Evolutionary conservation across 1,139 yeast species (phyloP), one percentile per base, ranked within the genome.

Genomic region (Protomyces arabidopsidicola): DNA sequence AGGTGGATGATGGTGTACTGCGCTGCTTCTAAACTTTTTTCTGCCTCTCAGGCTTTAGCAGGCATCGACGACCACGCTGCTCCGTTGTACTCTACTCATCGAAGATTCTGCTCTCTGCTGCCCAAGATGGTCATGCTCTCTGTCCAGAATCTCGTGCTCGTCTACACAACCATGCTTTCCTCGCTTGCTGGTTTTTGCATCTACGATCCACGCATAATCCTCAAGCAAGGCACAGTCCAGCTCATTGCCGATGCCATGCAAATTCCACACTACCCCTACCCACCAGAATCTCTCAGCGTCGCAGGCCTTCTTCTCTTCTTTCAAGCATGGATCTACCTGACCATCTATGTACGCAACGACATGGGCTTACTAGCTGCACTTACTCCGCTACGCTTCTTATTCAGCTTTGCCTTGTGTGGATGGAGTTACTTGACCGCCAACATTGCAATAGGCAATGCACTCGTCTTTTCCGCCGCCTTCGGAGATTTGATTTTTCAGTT

Each of bases 401-500:
- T 39, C 27, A n/a, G 48, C 18, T 52, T 50, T 8, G 42, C 34
- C 12, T 27, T 58, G n/a, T 58, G 62, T 20, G 62, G 62, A 24
- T 58, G 62, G 62, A 36, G 55, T 18, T 58, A 58, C 38, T 8
- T 52, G 14, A 22, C 53, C 22, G 31, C 18, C 22, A 27, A 51
- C 14, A 36, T 39, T 12, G 52, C 45, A 5, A 27, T 58, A 6
- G 62, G 62, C 62, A 58, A 58, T 38, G 55, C 52, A 9, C 53
- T 58, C 27, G 53, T 58, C 38, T 58, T 58, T 22, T 51, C 56
- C 12, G 39, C 42, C 3, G 62, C 45, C 4, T 58, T 58, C 27
- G 62, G 62, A 31, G 62, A 58, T 34, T 14, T 58, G 36, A 35
- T 58, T 34, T 58, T 58, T 42, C 62, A 58, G 16, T 42, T 42